Conservation (phyloP, 371 early-diverging fungal species). For the Thermomucor indicae-seudaticae region DNA sequence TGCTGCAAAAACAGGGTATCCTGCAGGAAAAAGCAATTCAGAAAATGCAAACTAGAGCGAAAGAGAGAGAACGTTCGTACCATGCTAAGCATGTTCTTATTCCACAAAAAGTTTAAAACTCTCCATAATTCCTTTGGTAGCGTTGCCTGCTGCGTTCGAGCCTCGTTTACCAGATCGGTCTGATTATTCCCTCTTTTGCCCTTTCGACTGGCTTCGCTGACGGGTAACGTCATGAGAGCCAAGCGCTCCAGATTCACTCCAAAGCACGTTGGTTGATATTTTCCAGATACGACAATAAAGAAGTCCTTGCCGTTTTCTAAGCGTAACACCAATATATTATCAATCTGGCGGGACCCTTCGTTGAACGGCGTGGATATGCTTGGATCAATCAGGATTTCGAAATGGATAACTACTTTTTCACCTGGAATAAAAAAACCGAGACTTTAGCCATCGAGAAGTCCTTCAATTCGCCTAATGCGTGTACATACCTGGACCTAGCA, state of each 20-base stretch:
- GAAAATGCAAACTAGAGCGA: too few relatives aligned
- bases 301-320: constrained; percentile 79
- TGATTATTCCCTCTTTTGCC: constrained; percentile 1
- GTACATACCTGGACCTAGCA: constrained; percentile 63
- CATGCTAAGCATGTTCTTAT: constrained; percentile 28
- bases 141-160: constrained; percentile 44
- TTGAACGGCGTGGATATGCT: constrained; percentile 65
- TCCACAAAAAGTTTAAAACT: constrained; percentile 75
- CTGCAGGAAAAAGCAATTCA: constrained; percentile 19
- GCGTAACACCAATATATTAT: constrained; percentile 80
- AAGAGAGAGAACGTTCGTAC: too few relatives aligned
- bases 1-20: constrained; percentile 63
- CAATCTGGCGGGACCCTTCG: constrained; percentile 55
- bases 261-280: constrained; percentile 72
- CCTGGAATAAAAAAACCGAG: constrained; percentile 21
- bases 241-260: constrained; percentile 66
- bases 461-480: not conserved
- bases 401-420: constrained; percentile 55
- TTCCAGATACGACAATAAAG: constrained; percentile 72
- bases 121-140: constrained; percentile 81
- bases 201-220: constrained; percentile 27
- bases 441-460: not conserved
- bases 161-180: not conserved
- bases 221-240: constrained; percentile 51
- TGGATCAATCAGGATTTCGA: constrained; percentile 68